Conservation (phyloP, 805 yeast genomes). For the Candida chauliodis region DNA sequence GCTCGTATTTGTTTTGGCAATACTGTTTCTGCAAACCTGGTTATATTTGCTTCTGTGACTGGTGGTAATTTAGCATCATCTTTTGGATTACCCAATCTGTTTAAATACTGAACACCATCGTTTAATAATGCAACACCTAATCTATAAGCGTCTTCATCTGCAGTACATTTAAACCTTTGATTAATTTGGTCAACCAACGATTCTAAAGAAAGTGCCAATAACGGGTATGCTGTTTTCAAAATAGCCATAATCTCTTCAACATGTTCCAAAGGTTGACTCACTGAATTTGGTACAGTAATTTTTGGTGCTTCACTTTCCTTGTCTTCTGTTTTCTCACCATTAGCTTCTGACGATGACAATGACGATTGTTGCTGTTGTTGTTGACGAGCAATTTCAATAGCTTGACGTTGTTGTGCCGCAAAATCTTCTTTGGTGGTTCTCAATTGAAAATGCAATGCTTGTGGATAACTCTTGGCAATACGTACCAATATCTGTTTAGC, state of each 20-base stretch:
- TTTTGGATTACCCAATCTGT: conserved; percentile 80
- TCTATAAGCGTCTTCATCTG: conserved; percentile 95
- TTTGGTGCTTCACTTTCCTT: no score
- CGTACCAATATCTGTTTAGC: conserved; percentile 85
- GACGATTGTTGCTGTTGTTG: no score
- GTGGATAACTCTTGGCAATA: conserved; percentile 96
- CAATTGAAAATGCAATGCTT: conserved; percentile 92
- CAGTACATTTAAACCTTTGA: conserved; percentile 87
- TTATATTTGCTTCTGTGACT: conserved; percentile 83
- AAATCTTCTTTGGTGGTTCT: conserved; percentile 94
- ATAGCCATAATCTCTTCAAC: conserved; percentile 92
- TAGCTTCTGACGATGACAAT: no score
- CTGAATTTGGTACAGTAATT: conserved; percentile 11
- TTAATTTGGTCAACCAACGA: conserved; percentile 93
- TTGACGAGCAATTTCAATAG: conserved; percentile 33
- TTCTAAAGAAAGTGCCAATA: conserved; percentile 87
- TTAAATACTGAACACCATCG: conserved; percentile 89
- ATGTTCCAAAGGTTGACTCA: conserved; percentile 86
- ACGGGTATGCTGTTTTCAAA: conserved; percentile 92
- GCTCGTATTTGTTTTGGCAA: conserved; percentile 84
- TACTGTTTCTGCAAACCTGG: conserved; percentile 88
- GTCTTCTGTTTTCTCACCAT: no score
- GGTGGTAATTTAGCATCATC: conserved; percentile 88
- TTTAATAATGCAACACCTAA: conserved; percentile 86
- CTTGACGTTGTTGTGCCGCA: conserved; percentile 80